Percentiles rank a stretch among this genome's conserved stretches.
Conservation (phyloP, 2,329 filamentous ascomycete species). For the Pseudophaeomoniella oleicola region DNA sequence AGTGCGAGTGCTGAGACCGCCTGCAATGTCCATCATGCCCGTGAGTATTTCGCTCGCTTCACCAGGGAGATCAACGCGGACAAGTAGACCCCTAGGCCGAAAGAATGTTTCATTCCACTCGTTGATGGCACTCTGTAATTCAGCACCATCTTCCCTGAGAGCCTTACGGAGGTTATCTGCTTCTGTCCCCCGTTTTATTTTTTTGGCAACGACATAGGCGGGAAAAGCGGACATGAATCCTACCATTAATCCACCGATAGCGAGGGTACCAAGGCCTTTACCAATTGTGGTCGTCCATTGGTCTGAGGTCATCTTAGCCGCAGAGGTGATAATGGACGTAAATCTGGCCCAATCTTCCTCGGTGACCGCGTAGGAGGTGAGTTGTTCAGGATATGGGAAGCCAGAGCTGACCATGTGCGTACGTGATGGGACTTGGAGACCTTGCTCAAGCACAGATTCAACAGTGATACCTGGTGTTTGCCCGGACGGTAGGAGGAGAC, state of each 20-base stretch:
- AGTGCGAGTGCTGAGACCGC: background rate
- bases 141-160: slow-evolving; percentile 5
- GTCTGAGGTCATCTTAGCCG: slow-evolving; percentile 13
- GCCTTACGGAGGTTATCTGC: slow-evolving; percentile 13
- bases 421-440: slow-evolving; percentile 17
- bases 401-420: slow-evolving; percentile 14
- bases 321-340: slow-evolving; percentile 14
- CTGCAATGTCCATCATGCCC: slow-evolving; percentile 11
- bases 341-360: slow-evolving; percentile 14
- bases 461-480: slow-evolving; percentile 11
- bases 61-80: slow-evolving; percentile 17
- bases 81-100: slow-evolving; percentile 14
- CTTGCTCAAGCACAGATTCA: slow-evolving; percentile 10
- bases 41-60: slow-evolving; percentile 13
- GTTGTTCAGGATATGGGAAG: slow-evolving; percentile 16
- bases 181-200: slow-evolving; percentile 11
- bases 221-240: slow-evolving; percentile 17
- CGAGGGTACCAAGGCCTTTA: slow-evolving; percentile 15
- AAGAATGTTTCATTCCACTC: slow-evolving; percentile 18
- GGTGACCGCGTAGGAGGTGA: slow-evolving; percentile 11
- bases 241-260: slow-evolving; percentile 17
- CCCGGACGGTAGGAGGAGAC: slow-evolving; percentile 7
- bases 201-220: slow-evolving; percentile 12
- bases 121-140: slow-evolving; percentile 11
- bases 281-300: slow-evolving; percentile 18